Percentiles rank a stretch among this genome's conserved stretches.
These are phyloP conservation scores for Aspergillus ochraceoroseus DNA, from an alignment of 2,329 filamentous ascomycete genomes.

Conservation along the genomic window DNA sequence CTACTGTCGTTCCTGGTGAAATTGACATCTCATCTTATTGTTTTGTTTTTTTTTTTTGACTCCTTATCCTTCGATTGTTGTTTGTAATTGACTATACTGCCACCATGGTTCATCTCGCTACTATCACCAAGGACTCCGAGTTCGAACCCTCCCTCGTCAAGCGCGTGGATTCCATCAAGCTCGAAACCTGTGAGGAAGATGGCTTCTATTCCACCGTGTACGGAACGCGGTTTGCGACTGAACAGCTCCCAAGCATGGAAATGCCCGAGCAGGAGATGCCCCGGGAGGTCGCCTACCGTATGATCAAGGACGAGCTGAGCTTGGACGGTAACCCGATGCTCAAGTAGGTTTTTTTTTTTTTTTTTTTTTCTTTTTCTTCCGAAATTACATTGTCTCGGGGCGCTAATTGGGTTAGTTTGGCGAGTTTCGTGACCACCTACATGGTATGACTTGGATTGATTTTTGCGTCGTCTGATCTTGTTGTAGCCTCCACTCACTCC, in stretches of 20 bases:
- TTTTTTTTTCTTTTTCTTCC: background rate
- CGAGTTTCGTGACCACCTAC: constrained; percentile 92
- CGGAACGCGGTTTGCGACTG: constrained; percentile 73
- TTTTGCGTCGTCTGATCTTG: too few relatives aligned
- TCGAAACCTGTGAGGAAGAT: constrained; percentile 45
- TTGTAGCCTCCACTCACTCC: background rate
- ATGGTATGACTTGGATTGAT: constrained; percentile 67
- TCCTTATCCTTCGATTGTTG: constrained; percentile 1
- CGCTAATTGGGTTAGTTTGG: constrained; percentile 55
- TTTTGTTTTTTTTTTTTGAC: background rate
- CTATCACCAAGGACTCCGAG: constrained; percentile 37
- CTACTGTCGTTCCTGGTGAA: background rate
- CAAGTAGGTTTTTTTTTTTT: constrained; percentile 34
- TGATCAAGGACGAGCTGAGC: constrained; percentile 94
- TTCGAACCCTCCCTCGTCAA: constrained; percentile 34
- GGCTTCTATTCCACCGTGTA: constrained; percentile 73
- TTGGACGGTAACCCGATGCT: constrained; percentile 88
- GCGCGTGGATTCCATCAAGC: constrained; percentile 46
- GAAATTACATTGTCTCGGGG: background rate
- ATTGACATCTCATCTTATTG: background rate
- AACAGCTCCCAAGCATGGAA: constrained; percentile 74
- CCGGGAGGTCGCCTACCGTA: constrained; percentile 82
- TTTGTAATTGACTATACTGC: background rate
- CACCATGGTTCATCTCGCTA: constrained; percentile 42
- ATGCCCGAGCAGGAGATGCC: constrained; percentile 93